These are phyloP conservation scores for Serendipita sp. DNA, from an alignment of 768 basidiomycete genomes.

Conservation along the genomic window DNA sequence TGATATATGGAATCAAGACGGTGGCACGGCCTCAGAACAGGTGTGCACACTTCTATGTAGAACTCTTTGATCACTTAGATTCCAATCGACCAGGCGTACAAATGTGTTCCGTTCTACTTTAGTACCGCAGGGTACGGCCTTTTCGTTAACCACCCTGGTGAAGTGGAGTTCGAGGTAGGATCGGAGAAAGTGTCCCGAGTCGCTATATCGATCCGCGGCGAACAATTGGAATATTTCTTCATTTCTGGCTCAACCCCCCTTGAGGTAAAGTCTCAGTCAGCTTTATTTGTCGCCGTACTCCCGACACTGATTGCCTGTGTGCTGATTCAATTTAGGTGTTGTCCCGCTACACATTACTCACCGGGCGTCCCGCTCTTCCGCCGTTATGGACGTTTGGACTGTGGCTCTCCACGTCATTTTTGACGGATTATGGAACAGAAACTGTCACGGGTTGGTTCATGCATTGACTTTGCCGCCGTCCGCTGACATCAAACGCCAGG, in stretches of 20 bases:
- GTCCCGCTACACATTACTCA: slow-evolving; percentile 43
- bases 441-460: slow-evolving; percentile 34
- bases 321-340: slow-evolving; percentile 27
- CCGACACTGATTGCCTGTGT: slow-evolving; percentile 7
- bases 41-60: not conserved
- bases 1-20: slow-evolving; percentile 58
- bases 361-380: slow-evolving; percentile 46
- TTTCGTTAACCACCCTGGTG: slow-evolving; percentile 57
- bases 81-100: slow-evolving; percentile 17
- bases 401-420: slow-evolving; percentile 63
- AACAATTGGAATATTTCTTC: slow-evolving; percentile 49
- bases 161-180: slow-evolving; percentile 46
- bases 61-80: not conserved
- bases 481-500: not conserved
- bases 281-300: slow-evolving; percentile 2
- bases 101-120: slow-evolving; percentile 40
- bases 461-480: slow-evolving; percentile 7
- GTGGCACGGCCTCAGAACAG: slow-evolving; percentile 33
- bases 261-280: slow-evolving; percentile 27
- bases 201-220: slow-evolving; percentile 45
- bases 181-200: slow-evolving; percentile 33
- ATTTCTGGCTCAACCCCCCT: slow-evolving; percentile 54
- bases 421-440: slow-evolving; percentile 42
- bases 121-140: slow-evolving; percentile 57
- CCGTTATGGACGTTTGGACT: slow-evolving; percentile 64